A percentile compares a stretch with the other conserved stretches of the same genome.
These are phyloP conservation scores for Jimgerdemannia flammicorona DNA, from an alignment of 192 early-diverging fungal genomes.

Conservation along the genomic window DNA sequence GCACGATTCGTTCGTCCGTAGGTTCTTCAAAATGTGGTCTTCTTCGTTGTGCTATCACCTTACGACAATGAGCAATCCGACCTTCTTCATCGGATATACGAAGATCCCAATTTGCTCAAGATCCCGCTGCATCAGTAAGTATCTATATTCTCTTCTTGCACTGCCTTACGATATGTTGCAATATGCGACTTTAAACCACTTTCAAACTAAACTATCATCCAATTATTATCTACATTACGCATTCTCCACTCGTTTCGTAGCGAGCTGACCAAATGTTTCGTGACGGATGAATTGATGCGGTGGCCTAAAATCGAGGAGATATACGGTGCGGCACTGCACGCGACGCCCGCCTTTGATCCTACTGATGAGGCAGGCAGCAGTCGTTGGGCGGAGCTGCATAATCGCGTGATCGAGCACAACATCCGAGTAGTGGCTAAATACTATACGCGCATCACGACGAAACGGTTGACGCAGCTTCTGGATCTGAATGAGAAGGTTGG, in stretches of 20 bases:
- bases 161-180: background rate
- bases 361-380: slow-evolving; percentile 73
- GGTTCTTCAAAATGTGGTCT: slow-evolving; percentile 75
- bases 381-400: slow-evolving; percentile 81
- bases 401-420: slow-evolving; percentile 98
- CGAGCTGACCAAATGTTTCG: slow-evolving; percentile 85
- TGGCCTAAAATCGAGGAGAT: slow-evolving; percentile 93
- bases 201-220: background rate
- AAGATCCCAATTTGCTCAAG: slow-evolving; percentile 77
- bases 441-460: slow-evolving; percentile 84
- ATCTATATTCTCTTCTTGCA: slow-evolving; percentile 3
- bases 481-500: slow-evolving; percentile 72
- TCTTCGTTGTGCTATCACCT: slow-evolving; percentile 87
- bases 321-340: slow-evolving; percentile 74
- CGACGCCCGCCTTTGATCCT: slow-evolving; percentile 70
- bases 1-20: slow-evolving; percentile 12
- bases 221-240: background rate
- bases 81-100: slow-evolving; percentile 79
- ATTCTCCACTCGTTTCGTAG: slow-evolving; percentile 32
- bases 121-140: slow-evolving; percentile 69
- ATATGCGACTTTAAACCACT: background rate
- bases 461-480: slow-evolving; percentile 85
- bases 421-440: slow-evolving; percentile 96
- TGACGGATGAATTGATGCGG: slow-evolving; percentile 88
- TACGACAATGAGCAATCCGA: slow-evolving; percentile 97